Conservation (phyloP, 305 asterid genomes). For the Withania somnifera region DNA sequence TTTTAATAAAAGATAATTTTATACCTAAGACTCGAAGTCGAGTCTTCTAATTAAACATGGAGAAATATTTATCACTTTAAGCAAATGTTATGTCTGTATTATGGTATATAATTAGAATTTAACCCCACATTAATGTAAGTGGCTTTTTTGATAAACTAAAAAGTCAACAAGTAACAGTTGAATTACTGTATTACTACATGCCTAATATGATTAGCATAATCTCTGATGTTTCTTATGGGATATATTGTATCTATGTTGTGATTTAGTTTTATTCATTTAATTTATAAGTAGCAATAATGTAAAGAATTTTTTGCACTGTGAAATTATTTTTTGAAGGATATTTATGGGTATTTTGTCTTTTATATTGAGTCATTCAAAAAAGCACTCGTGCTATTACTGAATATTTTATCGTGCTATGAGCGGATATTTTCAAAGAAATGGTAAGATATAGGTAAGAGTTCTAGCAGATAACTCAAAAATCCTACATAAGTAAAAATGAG, state of each 20-base stretch:
- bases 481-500: too few relatives aligned
- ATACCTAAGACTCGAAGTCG: background rate
- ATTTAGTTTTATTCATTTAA: background rate
- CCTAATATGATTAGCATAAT: background rate
- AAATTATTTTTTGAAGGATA: too few relatives aligned
- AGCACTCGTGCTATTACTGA: too few relatives aligned
- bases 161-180: conserved; percentile 27
- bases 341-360: too few relatives aligned
- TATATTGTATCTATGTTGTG: conserved; percentile 1
- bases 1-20: too few relatives aligned
- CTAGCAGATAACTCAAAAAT: too few relatives aligned
- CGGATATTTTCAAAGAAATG: too few relatives aligned
- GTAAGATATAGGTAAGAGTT: too few relatives aligned
- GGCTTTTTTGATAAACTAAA: background rate
- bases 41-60: background rate
- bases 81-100: too few relatives aligned
- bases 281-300: background rate
- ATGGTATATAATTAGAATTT: background rate
- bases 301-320: too few relatives aligned
- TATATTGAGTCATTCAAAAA: too few relatives aligned
- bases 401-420: too few relatives aligned
- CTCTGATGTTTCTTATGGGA: background rate
- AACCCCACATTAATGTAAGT: conserved; percentile 14
- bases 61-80: background rate
- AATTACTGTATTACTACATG: conserved; percentile 21